Percentiles rank a stretch among this genome's conserved stretches.
Conservation (phyloP, 2,329 filamentous ascomycete genomes). For the Arthroderma sp. region DNA sequence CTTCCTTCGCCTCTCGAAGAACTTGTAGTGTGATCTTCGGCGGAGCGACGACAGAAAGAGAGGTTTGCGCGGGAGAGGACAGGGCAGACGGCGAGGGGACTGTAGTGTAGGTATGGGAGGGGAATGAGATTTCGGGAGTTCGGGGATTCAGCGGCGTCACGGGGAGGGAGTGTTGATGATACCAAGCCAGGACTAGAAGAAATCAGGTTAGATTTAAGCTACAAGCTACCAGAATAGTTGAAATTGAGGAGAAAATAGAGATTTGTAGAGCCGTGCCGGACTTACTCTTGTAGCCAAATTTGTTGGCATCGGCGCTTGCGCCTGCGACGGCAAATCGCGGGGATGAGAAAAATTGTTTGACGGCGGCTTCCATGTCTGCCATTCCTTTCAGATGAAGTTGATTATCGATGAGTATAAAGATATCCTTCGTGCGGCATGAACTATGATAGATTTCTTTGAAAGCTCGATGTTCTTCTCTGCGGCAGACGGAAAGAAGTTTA, state of each 20-base stretch:
- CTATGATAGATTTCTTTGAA: too few species aligned
- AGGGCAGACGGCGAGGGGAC: conserved; percentile 54
- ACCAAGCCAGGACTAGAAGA: conserved; percentile 71
- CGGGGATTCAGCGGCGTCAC: conserved; percentile 76
- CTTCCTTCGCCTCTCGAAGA: conserved; percentile 60
- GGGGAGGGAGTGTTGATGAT: conserved; percentile 59
- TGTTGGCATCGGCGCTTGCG: conserved; percentile 68
- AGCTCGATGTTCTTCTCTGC: too few species aligned
- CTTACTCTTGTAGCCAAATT: conserved; percentile 79
- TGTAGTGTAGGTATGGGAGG: conserved; percentile 46
- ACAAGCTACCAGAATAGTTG: not conserved
- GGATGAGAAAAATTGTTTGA: conserved; percentile 67
- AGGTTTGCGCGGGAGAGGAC: conserved; percentile 53
- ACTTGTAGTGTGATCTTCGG: conserved; percentile 62
- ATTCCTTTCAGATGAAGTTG: too few species aligned
- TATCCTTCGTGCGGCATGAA: too few species aligned
- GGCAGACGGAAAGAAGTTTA: too few species aligned
- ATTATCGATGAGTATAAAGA: too few species aligned
- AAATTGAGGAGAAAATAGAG: not conserved
- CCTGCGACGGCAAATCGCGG: conserved; percentile 78
- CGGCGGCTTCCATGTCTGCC: conserved; percentile 49
- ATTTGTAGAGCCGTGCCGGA: conserved; percentile 1
- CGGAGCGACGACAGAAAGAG: conserved; percentile 76
- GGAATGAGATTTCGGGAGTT: conserved; percentile 50
- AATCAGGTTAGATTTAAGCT: not conserved